Percentiles rank a stretch among this genome's conserved stretches.
Conservation (phyloP, 768 basidiomycete genomes). For the Tulasnella sp. region DNA sequence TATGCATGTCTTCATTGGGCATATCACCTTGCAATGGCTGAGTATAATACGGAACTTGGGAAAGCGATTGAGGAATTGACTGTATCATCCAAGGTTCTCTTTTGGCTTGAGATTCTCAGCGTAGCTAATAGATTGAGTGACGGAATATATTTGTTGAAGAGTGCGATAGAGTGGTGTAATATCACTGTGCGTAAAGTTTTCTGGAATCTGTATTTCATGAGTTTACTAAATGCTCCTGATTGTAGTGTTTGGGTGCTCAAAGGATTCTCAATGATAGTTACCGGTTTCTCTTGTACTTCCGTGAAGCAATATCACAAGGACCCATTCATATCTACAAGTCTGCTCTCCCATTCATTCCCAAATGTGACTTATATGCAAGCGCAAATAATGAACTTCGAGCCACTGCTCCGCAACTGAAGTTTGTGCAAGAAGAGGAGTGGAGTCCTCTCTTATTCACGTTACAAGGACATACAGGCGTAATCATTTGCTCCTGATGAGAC, state of each 20-base stretch:
- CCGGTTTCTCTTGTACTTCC: background rate
- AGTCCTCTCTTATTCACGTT: background rate
- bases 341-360: background rate
- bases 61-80: background rate
- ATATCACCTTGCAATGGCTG: background rate
- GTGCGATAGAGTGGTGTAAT: background rate
- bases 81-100: background rate
- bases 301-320: background rate
- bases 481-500: constrained; percentile 8
- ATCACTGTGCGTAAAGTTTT: background rate
- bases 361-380: background rate
- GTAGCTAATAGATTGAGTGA: background rate
- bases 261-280: background rate
- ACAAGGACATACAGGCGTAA: background rate
- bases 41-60: background rate
- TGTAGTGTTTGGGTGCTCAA: background rate
- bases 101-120: background rate
- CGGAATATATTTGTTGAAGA: background rate
- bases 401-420: background rate
- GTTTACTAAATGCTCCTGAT: background rate
- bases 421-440: background rate
- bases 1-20: background rate
- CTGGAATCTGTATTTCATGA: background rate
- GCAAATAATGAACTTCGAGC: background rate
- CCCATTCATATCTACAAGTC: background rate